Percentiles rank a stretch among this genome's conserved stretches.
Evolutionary conservation across 2,329 filamentous ascomycete genomes (phyloP).

Genomic region (Xylaria polymorpha): DNA sequence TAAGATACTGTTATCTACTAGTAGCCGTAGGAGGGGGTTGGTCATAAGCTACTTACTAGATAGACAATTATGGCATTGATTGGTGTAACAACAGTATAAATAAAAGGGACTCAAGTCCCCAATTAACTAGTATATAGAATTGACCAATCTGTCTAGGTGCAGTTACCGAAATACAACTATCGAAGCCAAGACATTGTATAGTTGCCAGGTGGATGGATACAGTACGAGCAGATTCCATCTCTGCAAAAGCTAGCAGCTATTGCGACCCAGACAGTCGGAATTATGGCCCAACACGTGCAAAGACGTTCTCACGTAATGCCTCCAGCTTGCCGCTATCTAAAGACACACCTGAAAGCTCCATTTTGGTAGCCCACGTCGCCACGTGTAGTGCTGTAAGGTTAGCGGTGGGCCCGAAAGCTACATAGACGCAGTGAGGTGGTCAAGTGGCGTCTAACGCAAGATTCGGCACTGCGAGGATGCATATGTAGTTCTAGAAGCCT

Average conservation of each 20-base stretch:
- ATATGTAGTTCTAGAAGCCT: slow-evolving; percentile 1
- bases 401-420: slow-evolving; percentile 21
- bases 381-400: slow-evolving; percentile 23
- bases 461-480: background rate
- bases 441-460: background rate
- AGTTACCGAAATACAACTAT: background rate
- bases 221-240: background rate
- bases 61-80: background rate
- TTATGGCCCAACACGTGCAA: slow-evolving; percentile 23
- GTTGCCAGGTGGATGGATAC: slow-evolving; percentile 25
- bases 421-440: background rate
- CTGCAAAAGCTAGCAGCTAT: slow-evolving; percentile 1
- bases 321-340: slow-evolving; percentile 12
- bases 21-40: background rate
- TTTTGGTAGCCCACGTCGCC: slow-evolving; percentile 19
- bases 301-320: slow-evolving; percentile 3
- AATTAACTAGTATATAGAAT: background rate
- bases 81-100: background rate
- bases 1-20: background rate
- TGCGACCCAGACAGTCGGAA: slow-evolving; percentile 18
- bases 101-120: background rate
- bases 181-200: background rate
- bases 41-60: no score
- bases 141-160: background rate
- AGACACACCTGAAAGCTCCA: slow-evolving; percentile 12